phyloP scores from a whole-genome alignment of 345 rosid genomes.

The Pugionium dolabratum region DNA sequence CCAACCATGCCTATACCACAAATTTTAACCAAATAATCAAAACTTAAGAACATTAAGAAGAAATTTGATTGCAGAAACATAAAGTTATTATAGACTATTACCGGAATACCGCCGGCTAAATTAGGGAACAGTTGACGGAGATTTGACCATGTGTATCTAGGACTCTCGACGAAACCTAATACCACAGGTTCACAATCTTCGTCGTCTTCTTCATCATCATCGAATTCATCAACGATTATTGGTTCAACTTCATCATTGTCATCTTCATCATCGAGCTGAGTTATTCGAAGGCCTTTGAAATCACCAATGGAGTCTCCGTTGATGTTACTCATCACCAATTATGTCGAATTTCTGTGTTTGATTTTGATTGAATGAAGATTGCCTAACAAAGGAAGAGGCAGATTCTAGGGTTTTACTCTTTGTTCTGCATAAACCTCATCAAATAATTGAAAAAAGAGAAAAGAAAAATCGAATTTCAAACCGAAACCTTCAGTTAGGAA shows the following conservation, averaged over 20 bases:
- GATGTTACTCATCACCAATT: constrained; percentile 24
- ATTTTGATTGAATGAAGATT: no score
- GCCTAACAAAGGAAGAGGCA: no score
- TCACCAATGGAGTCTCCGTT: constrained; percentile 49
- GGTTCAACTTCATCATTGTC: constrained; percentile 35
- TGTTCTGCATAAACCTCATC: no score
- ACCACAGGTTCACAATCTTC: constrained; percentile 60
- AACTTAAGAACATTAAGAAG: constrained; percentile 11
- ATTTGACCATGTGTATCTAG: constrained; percentile 57
- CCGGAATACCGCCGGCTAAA: constrained; percentile 90
- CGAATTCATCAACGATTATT: constrained; percentile 41
- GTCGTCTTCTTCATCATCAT: constrained; percentile 60
- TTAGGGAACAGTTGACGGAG: constrained; percentile 80
- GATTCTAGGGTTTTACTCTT: neutral
- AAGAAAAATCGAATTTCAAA: no score
- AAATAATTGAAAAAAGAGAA: no score
- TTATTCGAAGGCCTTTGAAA: constrained; percentile 61
- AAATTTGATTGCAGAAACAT: neutral
- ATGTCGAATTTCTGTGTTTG: no score
- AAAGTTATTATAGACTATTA: constrained; percentile 25
- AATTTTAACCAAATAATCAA: constrained; percentile 19
- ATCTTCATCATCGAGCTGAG: constrained; percentile 53
- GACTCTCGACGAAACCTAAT: constrained; percentile 74
- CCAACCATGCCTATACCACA: constrained; percentile 78
- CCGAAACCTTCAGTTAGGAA: no score